phyloP scores from a whole-genome alignment of 371 early-diverging fungal genomes.

The Mortierella sp. region DNA sequence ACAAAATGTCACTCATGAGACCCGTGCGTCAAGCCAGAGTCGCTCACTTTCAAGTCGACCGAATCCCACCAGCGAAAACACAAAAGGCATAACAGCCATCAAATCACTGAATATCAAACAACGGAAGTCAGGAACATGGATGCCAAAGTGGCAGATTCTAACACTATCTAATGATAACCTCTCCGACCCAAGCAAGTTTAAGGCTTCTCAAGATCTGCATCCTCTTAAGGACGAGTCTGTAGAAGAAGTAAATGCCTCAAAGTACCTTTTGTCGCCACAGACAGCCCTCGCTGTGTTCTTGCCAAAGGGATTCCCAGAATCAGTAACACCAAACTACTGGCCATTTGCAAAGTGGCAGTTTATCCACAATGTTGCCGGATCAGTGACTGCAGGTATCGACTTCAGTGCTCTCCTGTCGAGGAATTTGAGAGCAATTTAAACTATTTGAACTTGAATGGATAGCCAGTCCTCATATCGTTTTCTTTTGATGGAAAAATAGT shows the following conservation, averaged over 20 bases:
- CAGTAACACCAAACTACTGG: constrained; percentile 76
- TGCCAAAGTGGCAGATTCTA: constrained; percentile 43
- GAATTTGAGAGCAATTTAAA: neutral
- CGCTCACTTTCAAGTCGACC: constrained; percentile 6
- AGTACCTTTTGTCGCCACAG: constrained; percentile 45
- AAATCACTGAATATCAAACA: constrained; percentile 26
- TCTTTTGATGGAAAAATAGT: constrained; percentile 48
- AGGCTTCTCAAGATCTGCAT: neutral
- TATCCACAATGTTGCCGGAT: constrained; percentile 75
- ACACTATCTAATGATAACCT: constrained; percentile 19
- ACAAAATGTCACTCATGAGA: neutral
- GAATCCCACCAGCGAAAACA: constrained; percentile 1
- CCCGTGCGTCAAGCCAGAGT: neutral
- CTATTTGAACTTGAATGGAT: neutral
- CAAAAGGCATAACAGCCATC: neutral
- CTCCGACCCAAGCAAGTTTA: constrained; percentile 16
- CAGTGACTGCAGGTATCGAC: constrained; percentile 74
- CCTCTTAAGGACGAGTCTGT: neutral
- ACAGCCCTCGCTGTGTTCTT: constrained; percentile 66
- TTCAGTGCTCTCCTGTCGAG: neutral
- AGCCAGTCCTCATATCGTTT: neutral
- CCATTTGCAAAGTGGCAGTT: constrained; percentile 80
- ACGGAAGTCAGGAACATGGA: constrained; percentile 30
- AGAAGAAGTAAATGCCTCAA: constrained; percentile 14
- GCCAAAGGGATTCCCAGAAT: constrained; percentile 76